A percentile compares a stretch with the other conserved stretches of the same genome.
phyloP scores from a whole-genome alignment of 345 rosid species.

The Draba incana region DNA sequence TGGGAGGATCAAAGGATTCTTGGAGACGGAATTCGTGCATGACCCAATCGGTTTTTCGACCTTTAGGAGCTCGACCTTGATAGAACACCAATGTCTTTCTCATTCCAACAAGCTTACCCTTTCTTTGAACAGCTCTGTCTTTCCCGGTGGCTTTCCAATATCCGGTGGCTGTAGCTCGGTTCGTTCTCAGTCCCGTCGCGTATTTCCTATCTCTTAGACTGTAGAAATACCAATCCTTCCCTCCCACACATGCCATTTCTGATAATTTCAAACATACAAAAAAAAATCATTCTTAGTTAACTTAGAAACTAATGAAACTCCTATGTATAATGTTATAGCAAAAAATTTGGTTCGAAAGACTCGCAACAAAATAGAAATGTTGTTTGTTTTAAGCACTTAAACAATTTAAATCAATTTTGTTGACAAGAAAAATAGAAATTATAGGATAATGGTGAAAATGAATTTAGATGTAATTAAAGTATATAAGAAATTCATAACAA shows the following conservation, averaged over 20 bases:
- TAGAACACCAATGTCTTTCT: slow-evolving; percentile 93
- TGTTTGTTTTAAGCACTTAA: too few species aligned
- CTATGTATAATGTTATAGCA: too few species aligned
- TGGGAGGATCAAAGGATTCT: slow-evolving; percentile 52
- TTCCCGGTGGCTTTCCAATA: slow-evolving; percentile 99
- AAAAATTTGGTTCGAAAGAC: too few species aligned
- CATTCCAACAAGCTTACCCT: slow-evolving; percentile 78
- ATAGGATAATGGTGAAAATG: too few species aligned
- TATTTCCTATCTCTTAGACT: slow-evolving; percentile 84
- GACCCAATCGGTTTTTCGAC: slow-evolving; percentile 80
- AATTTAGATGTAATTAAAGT: too few species aligned
- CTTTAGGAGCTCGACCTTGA: slow-evolving; percentile 93
- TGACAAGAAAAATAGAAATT: too few species aligned
- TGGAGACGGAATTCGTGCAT: slow-evolving; percentile 93
- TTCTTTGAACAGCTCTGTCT: slow-evolving; percentile 56
- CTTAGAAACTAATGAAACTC: neutral
- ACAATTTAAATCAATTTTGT: neutral
- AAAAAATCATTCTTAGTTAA: neutral
- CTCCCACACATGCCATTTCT: slow-evolving; percentile 85
- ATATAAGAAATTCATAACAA: too few species aligned
- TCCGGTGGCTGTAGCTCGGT: slow-evolving; percentile 81
- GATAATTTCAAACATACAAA: slow-evolving; percentile 10
- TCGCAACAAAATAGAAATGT: too few species aligned
- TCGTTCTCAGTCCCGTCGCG: slow-evolving; percentile 88
- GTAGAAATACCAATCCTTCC: slow-evolving; percentile 90